Percentiles rank a stretch among this genome's conserved stretches.
phyloP scores from a whole-genome alignment of 345 rosid species.

The Chamaenerion angustifolium region DNA sequence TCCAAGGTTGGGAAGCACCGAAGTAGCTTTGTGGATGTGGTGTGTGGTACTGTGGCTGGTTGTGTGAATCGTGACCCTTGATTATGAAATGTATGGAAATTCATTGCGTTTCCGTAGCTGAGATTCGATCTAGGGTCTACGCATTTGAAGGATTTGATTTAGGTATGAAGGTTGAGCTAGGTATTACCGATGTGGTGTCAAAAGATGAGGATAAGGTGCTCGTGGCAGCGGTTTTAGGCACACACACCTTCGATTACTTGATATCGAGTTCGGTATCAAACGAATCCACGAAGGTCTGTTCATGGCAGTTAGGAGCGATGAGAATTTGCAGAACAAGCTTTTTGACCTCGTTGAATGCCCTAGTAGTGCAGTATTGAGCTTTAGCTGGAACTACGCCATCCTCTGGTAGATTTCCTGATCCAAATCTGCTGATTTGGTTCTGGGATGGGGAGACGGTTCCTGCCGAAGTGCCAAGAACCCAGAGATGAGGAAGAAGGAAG shows the following conservation, averaged over 20 bases:
- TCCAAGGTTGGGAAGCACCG: too few relatives aligned
- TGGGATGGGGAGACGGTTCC: slow-evolving; percentile 99
- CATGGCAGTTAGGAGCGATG: slow-evolving; percentile 47
- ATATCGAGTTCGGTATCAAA: slow-evolving; percentile 49
- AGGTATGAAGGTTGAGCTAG: slow-evolving; percentile 41
- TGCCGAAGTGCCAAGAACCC: slow-evolving; percentile 94
- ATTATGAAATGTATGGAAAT: too few relatives aligned
- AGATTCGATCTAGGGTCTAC: too few relatives aligned
- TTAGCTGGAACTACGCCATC: slow-evolving; percentile 94
- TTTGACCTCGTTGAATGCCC: slow-evolving; percentile 84
- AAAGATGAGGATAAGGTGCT: slow-evolving; percentile 55
- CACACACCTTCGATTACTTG: slow-evolving; percentile 62
- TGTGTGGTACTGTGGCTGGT: too few relatives aligned
- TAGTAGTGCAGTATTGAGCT: slow-evolving; percentile 29
- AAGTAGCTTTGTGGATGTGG: too few relatives aligned
- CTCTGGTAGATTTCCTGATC: slow-evolving; percentile 90
- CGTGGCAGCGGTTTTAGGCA: slow-evolving; percentile 62
- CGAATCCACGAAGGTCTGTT: slow-evolving; percentile 50
- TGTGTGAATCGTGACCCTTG: too few relatives aligned
- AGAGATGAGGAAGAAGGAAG: slow-evolving; percentile 62
- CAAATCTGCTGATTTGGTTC: slow-evolving; percentile 65
- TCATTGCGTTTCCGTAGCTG: too few relatives aligned
- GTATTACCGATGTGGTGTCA: slow-evolving; percentile 41
- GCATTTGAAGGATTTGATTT: not conserved
- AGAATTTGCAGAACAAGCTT: slow-evolving; percentile 70